Evolutionary conservation across 1,284 basidiomycete genomes (phyloP), one percentile per base, ranked within the genome.

Genomic region (Austroboletus sp.): DNA sequence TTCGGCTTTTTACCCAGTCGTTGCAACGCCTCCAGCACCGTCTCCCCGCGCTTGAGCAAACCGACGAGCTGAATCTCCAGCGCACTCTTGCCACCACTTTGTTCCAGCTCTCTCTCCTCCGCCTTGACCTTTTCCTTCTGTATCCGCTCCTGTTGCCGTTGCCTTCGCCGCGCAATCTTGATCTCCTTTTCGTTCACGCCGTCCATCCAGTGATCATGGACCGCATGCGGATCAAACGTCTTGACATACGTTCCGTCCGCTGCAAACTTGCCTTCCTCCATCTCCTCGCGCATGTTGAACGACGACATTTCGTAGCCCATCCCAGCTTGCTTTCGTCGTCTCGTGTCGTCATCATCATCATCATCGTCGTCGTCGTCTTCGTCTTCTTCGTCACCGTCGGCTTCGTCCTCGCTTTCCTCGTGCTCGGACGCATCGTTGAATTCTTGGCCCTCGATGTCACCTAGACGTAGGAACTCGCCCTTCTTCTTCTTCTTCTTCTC

Each of bases 211-310:
- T 78, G 78, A 67, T 99, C 95, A 66, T 98, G 93, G 44, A 88
- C 79, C 13, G 86, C 91, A 61, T 93, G 86, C 6, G 88, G 87
- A 67, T 98, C 94, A 54, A 85, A 85, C 40, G 91, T 83, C 46
- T 81, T 80, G 45, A 93, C 78, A 64, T 94, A 97, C 48, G 69
- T 82, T 38, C 96, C 96, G 58, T 98, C 95, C 47, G 87, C 89
- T 9, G 92, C 86, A 70, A 99, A 97, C 58, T 92, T 89, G 27
- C 96, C 96, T 64, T 96, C 90, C 58, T 89, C 83, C 85, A 99
- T 94, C 75, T 99, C 96, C 55, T 89, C 85, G 55, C 93, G 88
- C 96, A 99, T 98, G 67, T 99, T 97, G 79, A 99, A 99, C 26
- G 88, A 87, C 7, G 90, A 94, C 11, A 98, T 65, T 58, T 94